These are phyloP conservation scores for Phellopilus nigrolimitatus DNA, from an alignment of 1,284 basidiomycete species.

Conservation along the genomic window DNA sequence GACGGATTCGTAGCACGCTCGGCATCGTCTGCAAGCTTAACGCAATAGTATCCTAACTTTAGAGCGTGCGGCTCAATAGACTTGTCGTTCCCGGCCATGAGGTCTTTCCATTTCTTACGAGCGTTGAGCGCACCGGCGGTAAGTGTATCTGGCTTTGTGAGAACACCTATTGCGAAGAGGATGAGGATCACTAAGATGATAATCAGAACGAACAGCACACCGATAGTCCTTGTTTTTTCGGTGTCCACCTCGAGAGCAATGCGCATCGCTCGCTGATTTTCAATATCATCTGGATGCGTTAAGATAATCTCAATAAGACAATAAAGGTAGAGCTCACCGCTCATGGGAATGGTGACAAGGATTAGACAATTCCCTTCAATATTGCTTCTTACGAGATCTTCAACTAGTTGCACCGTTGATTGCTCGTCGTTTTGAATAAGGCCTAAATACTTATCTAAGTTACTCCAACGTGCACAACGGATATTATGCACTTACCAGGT, in stretches of 20 bases:
- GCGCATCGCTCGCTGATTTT: constrained; percentile 54
- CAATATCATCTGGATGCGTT: constrained; percentile 49
- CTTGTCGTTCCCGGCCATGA: constrained; percentile 41
- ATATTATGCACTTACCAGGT: constrained; percentile 33
- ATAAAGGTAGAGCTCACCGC: constrained; percentile 34
- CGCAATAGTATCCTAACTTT: constrained; percentile 61
- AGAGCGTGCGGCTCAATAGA: constrained; percentile 32
- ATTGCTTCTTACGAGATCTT: constrained; percentile 40
- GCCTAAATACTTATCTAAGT: constrained; percentile 33
- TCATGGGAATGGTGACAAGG: constrained; percentile 58
- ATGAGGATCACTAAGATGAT: neutral
- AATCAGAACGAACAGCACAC: constrained; percentile 27
- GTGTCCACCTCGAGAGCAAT: constrained; percentile 52
- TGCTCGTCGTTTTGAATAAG: constrained; percentile 50
- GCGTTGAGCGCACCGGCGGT: constrained; percentile 39
- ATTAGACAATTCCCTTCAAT: constrained; percentile 50
- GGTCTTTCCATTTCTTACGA: constrained; percentile 43
- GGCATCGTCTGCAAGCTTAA: constrained; percentile 58
- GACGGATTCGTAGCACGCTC: constrained; percentile 41
- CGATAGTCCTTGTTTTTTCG: constrained; percentile 52
- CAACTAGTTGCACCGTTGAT: constrained; percentile 41
- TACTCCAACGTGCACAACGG: neutral
- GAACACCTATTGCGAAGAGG: constrained; percentile 38
- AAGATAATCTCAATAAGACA: neutral
- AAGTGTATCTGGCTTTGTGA: constrained; percentile 62